These are phyloP conservation scores for Zopfochytrium polystomum DNA, from an alignment of 371 early-diverging fungal genomes.

Conservation along the genomic window DNA sequence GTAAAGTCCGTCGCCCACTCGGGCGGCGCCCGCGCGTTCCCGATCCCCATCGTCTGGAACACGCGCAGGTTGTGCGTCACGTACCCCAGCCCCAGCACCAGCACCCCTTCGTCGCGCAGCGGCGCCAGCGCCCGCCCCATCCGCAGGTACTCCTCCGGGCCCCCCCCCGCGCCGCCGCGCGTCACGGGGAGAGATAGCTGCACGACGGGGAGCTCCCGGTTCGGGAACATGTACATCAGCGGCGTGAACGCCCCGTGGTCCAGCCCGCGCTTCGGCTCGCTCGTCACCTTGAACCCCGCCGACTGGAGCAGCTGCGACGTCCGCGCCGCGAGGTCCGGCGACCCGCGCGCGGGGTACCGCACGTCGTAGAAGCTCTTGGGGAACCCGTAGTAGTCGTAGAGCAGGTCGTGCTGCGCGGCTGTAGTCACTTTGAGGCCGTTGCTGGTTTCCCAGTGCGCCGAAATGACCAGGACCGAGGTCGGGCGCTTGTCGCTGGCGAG, in stretches of 20 bases:
- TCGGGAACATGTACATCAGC: constrained; percentile 29
- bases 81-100: constrained; percentile 41
- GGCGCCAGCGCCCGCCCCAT: constrained; percentile 31
- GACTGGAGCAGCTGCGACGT: constrained; percentile 24
- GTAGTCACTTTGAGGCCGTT: constrained; percentile 19
- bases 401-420: too few relatives aligned
- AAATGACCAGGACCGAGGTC: constrained; percentile 33
- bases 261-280: constrained; percentile 40
- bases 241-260: constrained; percentile 53
- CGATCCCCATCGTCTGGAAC: not conserved
- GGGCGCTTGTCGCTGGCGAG: constrained; percentile 16
- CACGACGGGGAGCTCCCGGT: constrained; percentile 31
- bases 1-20: constrained; percentile 19
- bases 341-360: constrained; percentile 38
- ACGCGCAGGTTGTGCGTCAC: constrained; percentile 33
- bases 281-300: constrained; percentile 27
- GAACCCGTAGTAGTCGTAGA: too few relatives aligned
- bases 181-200: constrained; percentile 27
- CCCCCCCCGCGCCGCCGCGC: too few relatives aligned
- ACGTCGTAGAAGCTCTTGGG: constrained; percentile 44
- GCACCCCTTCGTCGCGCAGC: constrained; percentile 35
- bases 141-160: constrained; percentile 17
- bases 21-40: not conserved
- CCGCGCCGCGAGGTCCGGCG: constrained; percentile 31
- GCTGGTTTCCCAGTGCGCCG: constrained; percentile 49